phyloP scores from a whole-genome alignment of 176 grass and related monocot genomes.

The Ampelocalamus luodianensis region DNA sequence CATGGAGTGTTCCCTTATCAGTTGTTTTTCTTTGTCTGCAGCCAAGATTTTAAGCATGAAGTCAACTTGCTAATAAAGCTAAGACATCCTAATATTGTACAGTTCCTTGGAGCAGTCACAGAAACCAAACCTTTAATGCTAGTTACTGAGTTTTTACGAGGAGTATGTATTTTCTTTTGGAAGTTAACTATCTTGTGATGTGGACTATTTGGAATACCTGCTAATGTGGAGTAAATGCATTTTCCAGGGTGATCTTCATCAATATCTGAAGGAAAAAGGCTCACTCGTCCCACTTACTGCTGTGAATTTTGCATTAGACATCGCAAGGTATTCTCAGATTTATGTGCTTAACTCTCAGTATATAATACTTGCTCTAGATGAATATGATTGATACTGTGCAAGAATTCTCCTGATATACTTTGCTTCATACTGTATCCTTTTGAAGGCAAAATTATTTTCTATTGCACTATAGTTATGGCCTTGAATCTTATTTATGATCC shows the following conservation, averaged over 20 bases:
- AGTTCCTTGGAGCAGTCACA: slow-evolving; percentile 98
- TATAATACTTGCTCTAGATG: neutral
- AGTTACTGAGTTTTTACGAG: slow-evolving; percentile 89
- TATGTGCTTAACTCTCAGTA: slow-evolving; percentile 11
- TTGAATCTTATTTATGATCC: slow-evolving; percentile 25
- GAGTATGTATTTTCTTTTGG: slow-evolving; percentile 58
- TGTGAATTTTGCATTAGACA: slow-evolving; percentile 91
- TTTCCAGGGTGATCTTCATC: slow-evolving; percentile 97
- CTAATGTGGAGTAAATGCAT: slow-evolving; percentile 29
- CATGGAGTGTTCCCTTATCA: slow-evolving; percentile 20
- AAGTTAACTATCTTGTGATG: slow-evolving; percentile 11
- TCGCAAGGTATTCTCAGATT: slow-evolving; percentile 79
- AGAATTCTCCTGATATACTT: neutral
- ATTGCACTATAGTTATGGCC: slow-evolving; percentile 13
- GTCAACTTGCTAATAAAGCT: slow-evolving; percentile 97
- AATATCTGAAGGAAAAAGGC: slow-evolving; percentile 94
- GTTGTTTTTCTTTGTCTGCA: slow-evolving; percentile 49
- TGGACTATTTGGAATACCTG: slow-evolving; percentile 12
- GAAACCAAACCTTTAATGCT: slow-evolving; percentile 98
- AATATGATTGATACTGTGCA: slow-evolving; percentile 12
- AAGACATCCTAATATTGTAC: slow-evolving; percentile 98
- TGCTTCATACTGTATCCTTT: neutral
- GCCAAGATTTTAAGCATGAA: slow-evolving; percentile 99
- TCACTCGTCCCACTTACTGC: slow-evolving; percentile 65
- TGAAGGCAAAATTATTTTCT: neutral